Base-by-base conservation (phyloP, 2,329 filamentous ascomycete species). In the Fusarium acutatum region DNA sequence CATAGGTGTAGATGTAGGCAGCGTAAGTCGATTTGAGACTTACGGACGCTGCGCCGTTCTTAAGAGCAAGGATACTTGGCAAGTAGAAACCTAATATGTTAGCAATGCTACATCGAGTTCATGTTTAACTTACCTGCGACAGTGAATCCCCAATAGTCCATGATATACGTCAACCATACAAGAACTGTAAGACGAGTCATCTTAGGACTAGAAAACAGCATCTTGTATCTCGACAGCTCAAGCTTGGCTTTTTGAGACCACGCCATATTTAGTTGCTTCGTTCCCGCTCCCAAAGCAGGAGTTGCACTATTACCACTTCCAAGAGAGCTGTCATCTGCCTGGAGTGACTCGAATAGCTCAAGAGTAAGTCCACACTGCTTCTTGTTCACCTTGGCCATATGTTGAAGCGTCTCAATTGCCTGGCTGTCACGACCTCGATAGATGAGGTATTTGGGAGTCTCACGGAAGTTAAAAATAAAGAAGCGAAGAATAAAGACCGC, bases 1-100 rank as follows among this genome's bases (percentile, higher is more conserved):
- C 81, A 77, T 88, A 88, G 5, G 88, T 88, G 74, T 86, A 87
- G 38, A 89, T 83, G 77, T 88, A 89, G 8, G 83, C 85, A 24
- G 85, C 84, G 71, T 89, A 89, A 0, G 86, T 89, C 14, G 74
- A 83, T 75, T 58, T 75, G 17, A 88, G 82, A 6, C 84, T 83
- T 7, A 86, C 80, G 8, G 82, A 73, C 17, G 84, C 80, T 2
- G 80, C 80, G 20, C 84, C 84, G 63, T 88, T 88, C 73, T 89
- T 88, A n/a, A 84, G 70, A 7, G 86, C 85, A 6, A 89, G 79
- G 54, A 88, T 88, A 6, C 81, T 81, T 0, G 87, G 87, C 9
- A 88, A 81, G 63, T 86, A 83, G 49, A 82, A 81, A 12, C 81
- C 81, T 82, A 1, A 2, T 0, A 3, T 11, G 28, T 71, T 7